These are phyloP conservation scores for Morella rubra DNA, from an alignment of 306 rosid species.

Conservation along the genomic window DNA sequence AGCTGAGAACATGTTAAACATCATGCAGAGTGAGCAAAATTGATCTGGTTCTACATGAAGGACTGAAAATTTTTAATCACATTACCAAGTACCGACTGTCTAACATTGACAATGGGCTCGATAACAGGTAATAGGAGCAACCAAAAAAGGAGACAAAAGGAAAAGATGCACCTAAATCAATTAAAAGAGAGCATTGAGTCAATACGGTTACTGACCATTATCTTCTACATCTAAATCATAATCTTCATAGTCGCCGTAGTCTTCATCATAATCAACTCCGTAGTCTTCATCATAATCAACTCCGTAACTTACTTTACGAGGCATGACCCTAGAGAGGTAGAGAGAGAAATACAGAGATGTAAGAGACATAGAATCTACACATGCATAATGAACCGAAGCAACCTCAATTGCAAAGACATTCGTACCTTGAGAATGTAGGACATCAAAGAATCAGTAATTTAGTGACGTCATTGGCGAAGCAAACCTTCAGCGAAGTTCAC, in stretches of 20 bases:
- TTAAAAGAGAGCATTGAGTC: background rate
- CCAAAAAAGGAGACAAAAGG: background rate
- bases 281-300: constrained; percentile 60
- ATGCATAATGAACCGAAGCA: background rate
- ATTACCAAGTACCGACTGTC: background rate
- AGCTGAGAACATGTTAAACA: background rate
- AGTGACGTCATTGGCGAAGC: constrained; percentile 8
- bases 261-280: constrained; percentile 28
- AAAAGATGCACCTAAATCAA: background rate
- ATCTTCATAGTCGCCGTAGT: constrained; percentile 22
- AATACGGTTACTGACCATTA: constrained; percentile 42
- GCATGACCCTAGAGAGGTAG: constrained; percentile 53
- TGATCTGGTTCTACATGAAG: background rate
- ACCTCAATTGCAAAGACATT: background rate
- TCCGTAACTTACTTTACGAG: constrained; percentile 71
- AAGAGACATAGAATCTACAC: too few species aligned
- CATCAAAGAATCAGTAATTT: constrained; percentile 5
- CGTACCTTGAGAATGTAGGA: constrained; percentile 23
- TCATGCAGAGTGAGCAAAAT: background rate
- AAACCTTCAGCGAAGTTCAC: constrained; percentile 11
- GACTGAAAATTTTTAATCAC: background rate
- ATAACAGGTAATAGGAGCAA: background rate
- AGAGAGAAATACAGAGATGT: background rate
- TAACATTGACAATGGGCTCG: background rate
- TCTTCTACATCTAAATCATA: constrained; percentile 46